These are phyloP conservation scores for Psilocybe sp. DNA, from an alignment of 768 basidiomycete species.

Conservation along the genomic window DNA sequence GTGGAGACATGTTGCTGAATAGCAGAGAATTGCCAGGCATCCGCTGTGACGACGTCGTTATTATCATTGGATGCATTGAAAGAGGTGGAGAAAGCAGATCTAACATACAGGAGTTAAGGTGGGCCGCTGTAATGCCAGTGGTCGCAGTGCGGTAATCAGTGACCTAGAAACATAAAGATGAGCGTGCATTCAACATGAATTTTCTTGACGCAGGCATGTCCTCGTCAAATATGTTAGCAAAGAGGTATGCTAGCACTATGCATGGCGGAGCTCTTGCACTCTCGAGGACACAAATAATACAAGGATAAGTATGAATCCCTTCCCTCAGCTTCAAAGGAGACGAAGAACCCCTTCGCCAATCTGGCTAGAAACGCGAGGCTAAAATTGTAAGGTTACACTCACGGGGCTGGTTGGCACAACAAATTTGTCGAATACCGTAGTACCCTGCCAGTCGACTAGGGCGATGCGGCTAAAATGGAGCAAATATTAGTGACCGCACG, in stretches of 20 bases:
- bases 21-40: constrained; percentile 53
- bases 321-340: too few relatives aligned
- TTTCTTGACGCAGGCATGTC: too few relatives aligned
- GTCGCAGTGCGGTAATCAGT: constrained; percentile 71
- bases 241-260: too few relatives aligned
- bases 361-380: background rate
- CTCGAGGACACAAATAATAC: too few relatives aligned
- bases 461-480: constrained; percentile 37
- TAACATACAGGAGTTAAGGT: constrained; percentile 37
- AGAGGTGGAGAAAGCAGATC: background rate
- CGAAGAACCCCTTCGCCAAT: too few relatives aligned
- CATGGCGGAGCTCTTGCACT: too few relatives aligned
- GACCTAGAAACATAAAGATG: constrained; percentile 33
- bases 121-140: constrained; percentile 48
- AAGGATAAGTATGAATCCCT: too few relatives aligned
- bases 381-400: constrained; percentile 5
- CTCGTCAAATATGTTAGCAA: too few relatives aligned
- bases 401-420: constrained; percentile 61
- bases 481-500: background rate
- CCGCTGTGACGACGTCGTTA: constrained; percentile 29
- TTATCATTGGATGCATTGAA: constrained; percentile 1
- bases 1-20: constrained; percentile 67
- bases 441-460: constrained; percentile 57
- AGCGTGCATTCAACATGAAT: background rate
- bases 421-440: constrained; percentile 56